These are phyloP conservation scores for Mytilinidion resinicola DNA, from an alignment of 495 filamentous ascomycete species.

Conservation along the genomic window DNA sequence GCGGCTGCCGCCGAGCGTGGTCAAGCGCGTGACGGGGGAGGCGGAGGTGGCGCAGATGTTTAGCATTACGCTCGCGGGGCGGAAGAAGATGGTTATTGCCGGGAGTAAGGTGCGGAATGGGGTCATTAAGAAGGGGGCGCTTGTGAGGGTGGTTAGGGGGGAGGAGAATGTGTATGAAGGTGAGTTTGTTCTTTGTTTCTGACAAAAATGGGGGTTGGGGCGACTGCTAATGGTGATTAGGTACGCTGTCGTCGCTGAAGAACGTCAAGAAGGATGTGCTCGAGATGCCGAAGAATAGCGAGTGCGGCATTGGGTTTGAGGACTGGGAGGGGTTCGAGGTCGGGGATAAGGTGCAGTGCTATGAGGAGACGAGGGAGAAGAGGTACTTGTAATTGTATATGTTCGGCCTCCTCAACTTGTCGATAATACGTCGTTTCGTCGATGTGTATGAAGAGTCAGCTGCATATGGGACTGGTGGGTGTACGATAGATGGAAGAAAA, in stretches of 20 bases:
- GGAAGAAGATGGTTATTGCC: constrained; percentile 64
- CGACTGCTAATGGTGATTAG: constrained; percentile 42
- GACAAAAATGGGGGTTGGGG: constrained; percentile 18
- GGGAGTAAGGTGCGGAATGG: constrained; percentile 88
- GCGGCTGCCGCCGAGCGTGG: constrained; percentile 58
- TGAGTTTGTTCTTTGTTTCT: constrained; percentile 41
- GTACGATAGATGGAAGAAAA: not conserved
- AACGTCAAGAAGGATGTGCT: constrained; percentile 84
- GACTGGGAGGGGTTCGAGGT: constrained; percentile 68
- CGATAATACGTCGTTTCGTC: not conserved
- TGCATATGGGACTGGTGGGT: not conserved
- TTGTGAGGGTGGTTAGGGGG: constrained; percentile 67
- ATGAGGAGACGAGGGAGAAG: constrained; percentile 72
- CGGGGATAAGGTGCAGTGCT: constrained; percentile 81
- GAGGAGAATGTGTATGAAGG: constrained; percentile 70
- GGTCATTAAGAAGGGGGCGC: constrained; percentile 50
- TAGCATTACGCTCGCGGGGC: constrained; percentile 69
- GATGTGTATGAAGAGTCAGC: not conserved
- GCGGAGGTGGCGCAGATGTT: constrained; percentile 81
- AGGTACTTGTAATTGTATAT: constrained; percentile 50
- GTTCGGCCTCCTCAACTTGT: not conserved
- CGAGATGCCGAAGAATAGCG: constrained; percentile 82
- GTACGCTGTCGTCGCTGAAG: constrained; percentile 72
- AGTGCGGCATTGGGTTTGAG: constrained; percentile 87
- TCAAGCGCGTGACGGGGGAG: constrained; percentile 69